A percentile compares a stretch with the other conserved stretches of the same genome.
phyloP scores from a whole-genome alignment of 345 rosid species.

The Hibiscus trionum region DNA sequence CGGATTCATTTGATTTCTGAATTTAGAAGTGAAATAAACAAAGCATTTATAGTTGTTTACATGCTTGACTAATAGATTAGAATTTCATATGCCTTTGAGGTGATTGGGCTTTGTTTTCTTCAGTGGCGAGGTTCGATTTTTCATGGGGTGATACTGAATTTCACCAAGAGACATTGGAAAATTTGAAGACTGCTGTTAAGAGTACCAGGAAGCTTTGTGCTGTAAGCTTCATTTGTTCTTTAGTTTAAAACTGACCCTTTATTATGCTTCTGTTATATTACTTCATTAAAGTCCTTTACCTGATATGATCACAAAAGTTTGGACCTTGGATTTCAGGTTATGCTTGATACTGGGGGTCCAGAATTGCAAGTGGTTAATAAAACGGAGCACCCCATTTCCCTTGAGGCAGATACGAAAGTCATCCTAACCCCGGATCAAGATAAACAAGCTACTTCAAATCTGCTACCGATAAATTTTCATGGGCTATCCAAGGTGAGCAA shows the following conservation, averaged over 20 bases:
- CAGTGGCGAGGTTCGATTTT: slow-evolving; percentile 72
- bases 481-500: slow-evolving; percentile 46
- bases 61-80: not conserved
- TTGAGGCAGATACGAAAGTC: slow-evolving; percentile 35
- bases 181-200: slow-evolving; percentile 47
- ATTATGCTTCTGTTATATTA: not conserved
- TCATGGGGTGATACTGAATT: slow-evolving; percentile 58
- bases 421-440: slow-evolving; percentile 55
- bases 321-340: slow-evolving; percentile 30
- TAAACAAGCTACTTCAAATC: slow-evolving; percentile 49
- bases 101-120: slow-evolving; percentile 6
- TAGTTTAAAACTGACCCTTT: not conserved
- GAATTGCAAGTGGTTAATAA: slow-evolving; percentile 55
- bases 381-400: slow-evolving; percentile 43
- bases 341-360: slow-evolving; percentile 70
- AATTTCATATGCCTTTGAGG: slow-evolving; percentile 7
- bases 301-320: not conserved
- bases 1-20: not conserved
- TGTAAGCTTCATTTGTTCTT: slow-evolving; percentile 25
- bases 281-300: not conserved
- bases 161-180: slow-evolving; percentile 66
- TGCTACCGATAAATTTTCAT: slow-evolving; percentile 52
- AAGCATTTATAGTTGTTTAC: no score
- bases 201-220: slow-evolving; percentile 58
- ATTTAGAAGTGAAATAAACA: not conserved